These are phyloP conservation scores for Aquilaria sinensis DNA, from an alignment of 345 rosid genomes.

Conservation along the genomic window DNA sequence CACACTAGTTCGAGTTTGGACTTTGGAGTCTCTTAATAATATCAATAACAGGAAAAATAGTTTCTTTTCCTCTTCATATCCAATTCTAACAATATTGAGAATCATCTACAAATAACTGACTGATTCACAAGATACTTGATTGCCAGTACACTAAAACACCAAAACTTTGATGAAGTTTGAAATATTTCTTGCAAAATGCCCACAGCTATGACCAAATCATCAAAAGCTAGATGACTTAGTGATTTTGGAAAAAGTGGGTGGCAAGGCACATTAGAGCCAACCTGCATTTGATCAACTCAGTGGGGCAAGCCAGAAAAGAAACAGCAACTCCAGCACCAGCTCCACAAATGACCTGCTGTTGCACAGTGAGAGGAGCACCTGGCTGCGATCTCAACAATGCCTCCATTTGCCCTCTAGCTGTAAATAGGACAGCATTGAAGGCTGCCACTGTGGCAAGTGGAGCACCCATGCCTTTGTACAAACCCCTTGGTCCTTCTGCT, in stretches of 20 bases:
- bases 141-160: too few species aligned
- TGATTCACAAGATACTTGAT: too few species aligned
- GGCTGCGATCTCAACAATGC: conserved; percentile 73
- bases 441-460: conserved; percentile 99
- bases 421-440: conserved; percentile 89
- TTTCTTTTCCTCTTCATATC: too few species aligned
- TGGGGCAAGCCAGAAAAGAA: conserved; percentile 97
- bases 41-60: too few species aligned
- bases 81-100: too few species aligned
- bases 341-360: conserved; percentile 77
- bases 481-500: conserved; percentile 89
- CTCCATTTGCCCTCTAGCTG: conserved; percentile 95
- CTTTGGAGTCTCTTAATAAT: not conserved
- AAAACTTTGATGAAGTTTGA: too few species aligned
- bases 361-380: conserved; percentile 68
- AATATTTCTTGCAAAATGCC: too few species aligned
- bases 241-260: not conserved
- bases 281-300: conserved; percentile 99
- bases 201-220: too few species aligned
- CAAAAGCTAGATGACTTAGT: too few species aligned
- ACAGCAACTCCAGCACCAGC: conserved; percentile 96
- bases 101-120: too few species aligned
- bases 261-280: conserved; percentile 12
- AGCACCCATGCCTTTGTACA: conserved; percentile 99
- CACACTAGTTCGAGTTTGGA: not conserved